Conservation (phyloP, 768 basidiomycete species). For the Boletus sp. region DNA sequence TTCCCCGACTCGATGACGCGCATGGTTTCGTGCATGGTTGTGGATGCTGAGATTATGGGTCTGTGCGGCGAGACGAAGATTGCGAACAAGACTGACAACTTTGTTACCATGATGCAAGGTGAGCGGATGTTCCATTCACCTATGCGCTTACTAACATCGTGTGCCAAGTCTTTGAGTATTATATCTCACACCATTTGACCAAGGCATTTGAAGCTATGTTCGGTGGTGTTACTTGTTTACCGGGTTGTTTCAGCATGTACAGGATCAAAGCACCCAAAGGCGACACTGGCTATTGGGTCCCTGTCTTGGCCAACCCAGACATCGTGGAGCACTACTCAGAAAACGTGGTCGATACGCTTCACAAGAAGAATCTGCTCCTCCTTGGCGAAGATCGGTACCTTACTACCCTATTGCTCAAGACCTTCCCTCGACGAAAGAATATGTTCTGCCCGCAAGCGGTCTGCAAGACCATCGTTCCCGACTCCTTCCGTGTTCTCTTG, state of each 20-base stretch:
- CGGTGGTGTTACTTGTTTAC: constrained; percentile 98
- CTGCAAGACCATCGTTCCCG: constrained; percentile 98
- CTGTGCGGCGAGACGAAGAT: constrained; percentile 99
- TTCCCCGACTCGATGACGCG: constrained; percentile 97
- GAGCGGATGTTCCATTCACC: constrained; percentile 28
- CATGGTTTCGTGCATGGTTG: constrained; percentile 95
- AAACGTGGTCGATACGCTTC: constrained; percentile 97
- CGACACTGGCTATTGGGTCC: constrained; percentile 94
- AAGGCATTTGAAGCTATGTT: constrained; percentile 99
- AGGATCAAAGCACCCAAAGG: constrained; percentile 99
- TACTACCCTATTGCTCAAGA: constrained; percentile 96
- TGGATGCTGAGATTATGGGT: constrained; percentile 98
- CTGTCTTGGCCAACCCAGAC: constrained; percentile 96
- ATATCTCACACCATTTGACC: constrained; percentile 98
- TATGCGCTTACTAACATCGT: constrained; percentile 5
- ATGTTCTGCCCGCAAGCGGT: constrained; percentile 98
- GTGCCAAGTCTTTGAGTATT: constrained; percentile 92
- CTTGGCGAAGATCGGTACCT: constrained; percentile 99
- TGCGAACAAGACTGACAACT: constrained; percentile 97
- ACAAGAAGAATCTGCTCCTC: constrained; percentile 97
- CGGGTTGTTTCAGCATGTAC: constrained; percentile 99
- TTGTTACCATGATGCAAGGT: constrained; percentile 99
- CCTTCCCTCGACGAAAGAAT: constrained; percentile 99
- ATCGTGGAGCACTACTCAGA: constrained; percentile 99
- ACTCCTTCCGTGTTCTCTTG: constrained; percentile 89